Conservation (phyloP, 2,329 filamentous ascomycete species). For the Cryphonectria japonica region DNA sequence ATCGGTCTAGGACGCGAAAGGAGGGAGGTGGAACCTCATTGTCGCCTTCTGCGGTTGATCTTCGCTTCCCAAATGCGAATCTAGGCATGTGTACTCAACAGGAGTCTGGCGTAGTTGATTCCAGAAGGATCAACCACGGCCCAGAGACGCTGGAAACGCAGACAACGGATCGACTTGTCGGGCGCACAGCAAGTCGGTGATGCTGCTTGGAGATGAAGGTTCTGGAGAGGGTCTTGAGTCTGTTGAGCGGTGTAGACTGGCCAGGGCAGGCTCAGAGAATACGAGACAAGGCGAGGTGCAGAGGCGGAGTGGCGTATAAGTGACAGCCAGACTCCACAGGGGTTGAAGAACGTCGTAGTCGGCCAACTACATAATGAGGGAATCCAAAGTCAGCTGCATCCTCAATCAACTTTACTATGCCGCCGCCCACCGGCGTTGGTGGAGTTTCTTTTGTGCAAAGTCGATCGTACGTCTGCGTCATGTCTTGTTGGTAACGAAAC, state of each 20-base stretch:
- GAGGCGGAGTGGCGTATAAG: constrained; percentile 26
- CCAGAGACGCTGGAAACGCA: constrained; percentile 26
- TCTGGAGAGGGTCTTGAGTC: constrained; percentile 13
- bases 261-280: constrained; percentile 19
- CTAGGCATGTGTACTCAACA: constrained; percentile 60
- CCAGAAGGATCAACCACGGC: constrained; percentile 28
- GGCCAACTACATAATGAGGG: constrained; percentile 43
- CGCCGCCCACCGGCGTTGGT: constrained; percentile 13
- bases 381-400: constrained; percentile 39
- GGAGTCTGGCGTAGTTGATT: constrained; percentile 28
- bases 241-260: constrained; percentile 20
- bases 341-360: constrained; percentile 31
- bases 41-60: constrained; percentile 59
- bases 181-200: constrained; percentile 8
- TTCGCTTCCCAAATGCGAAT: constrained; percentile 64
- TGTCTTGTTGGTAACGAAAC: neutral
- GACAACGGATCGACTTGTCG: constrained; percentile 18
- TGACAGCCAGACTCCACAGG: constrained; percentile 18
- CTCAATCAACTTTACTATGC: constrained; percentile 30
- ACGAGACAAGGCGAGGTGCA: constrained; percentile 25
- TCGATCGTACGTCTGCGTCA: neutral
- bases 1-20: constrained; percentile 62
- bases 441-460: constrained; percentile 13
- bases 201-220: constrained; percentile 5
- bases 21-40: constrained; percentile 56